Conservation (phyloP, 805 yeast species). For the Kodamaea sagamina region DNA sequence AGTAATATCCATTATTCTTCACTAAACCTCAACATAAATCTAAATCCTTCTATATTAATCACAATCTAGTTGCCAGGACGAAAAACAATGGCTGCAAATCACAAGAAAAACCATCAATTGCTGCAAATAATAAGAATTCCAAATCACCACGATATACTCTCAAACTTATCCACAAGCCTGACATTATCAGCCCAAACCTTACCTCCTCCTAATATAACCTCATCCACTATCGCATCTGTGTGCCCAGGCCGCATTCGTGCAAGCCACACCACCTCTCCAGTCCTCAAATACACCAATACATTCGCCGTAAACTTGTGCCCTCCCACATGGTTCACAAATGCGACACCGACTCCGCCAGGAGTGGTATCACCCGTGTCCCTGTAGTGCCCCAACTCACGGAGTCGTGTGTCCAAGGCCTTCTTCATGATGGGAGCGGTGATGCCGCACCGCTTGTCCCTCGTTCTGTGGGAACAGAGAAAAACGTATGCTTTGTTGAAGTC, state of each 20-base stretch:
- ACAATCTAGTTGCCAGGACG: too few relatives aligned
- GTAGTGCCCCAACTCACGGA: slow-evolving; percentile 69
- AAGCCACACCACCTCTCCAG: slow-evolving; percentile 83
- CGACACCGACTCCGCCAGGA: slow-evolving; percentile 71
- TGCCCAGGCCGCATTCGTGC: slow-evolving; percentile 83
- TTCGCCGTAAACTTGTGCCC: slow-evolving; percentile 96
- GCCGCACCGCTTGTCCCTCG: slow-evolving; percentile 93
- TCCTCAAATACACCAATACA: slow-evolving; percentile 68
- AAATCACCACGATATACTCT: slow-evolving; percentile 53
- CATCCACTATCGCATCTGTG: slow-evolving; percentile 71
- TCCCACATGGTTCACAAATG: slow-evolving; percentile 84
- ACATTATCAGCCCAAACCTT: slow-evolving; percentile 71
- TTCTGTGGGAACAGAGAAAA: slow-evolving; percentile 83
- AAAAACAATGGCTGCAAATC: too few relatives aligned
- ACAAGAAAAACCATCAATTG: not conserved
- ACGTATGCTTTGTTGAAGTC: slow-evolving; percentile 48
- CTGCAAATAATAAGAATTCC: too few relatives aligned
- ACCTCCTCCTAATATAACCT: slow-evolving; percentile 68
- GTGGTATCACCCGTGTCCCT: slow-evolving; percentile 78
- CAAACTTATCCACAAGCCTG: slow-evolving; percentile 58
- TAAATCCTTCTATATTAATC: too few relatives aligned
- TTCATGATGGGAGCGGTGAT: slow-evolving; percentile 89
- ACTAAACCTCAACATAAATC: too few relatives aligned
- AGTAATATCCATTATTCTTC: too few relatives aligned
- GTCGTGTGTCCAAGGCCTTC: slow-evolving; percentile 69